Evolutionary conservation across 2,329 filamentous ascomycete species (phyloP), one percentile per base, ranked within the genome.

Genomic region (Pestalotiopsis sp.): DNA sequence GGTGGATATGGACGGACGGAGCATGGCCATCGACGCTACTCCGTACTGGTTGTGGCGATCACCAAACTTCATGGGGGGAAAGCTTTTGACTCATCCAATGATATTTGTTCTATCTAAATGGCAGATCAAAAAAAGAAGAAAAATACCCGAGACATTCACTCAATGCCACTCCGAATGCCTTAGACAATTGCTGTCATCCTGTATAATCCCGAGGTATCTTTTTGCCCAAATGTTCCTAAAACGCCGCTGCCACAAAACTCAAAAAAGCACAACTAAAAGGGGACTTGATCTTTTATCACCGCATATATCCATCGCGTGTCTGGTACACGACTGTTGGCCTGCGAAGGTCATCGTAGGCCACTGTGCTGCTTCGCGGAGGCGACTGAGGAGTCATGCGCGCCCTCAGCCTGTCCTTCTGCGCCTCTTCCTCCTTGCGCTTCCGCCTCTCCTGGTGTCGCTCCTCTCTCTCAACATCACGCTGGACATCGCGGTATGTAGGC

Each of bases 161-260:
- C 14, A 49, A 63, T 17, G 27, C 25, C 59, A 31, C 12, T 36
- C 39, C 61, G 4, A 64, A n/a, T 23, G 61, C 61, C 38, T 25
- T 14, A 17, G 39, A 39, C 61, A 38, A 17, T 23, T 38, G 39
- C 20, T 39, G 39, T n/a, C 36, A 25, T 20, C 39, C 39, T 64
- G 39, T 52, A 49, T 64, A 62, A n/a, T 62, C 59, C 61, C 39
- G 23, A 64, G 61, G 61, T 64, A 64, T 64, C 61, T 41, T 64
- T 49, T 23, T 49, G 25, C 9, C n/a, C 36, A 39, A 62, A 49
- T 36, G 17, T 64, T 64, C 61, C 39, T 62, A 25, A 64, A 64
- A 38, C 38, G 38, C 61, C 25, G 11, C 27, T 39, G 36, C 13
- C 20, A 27, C 4, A 62, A 64, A 64, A 64, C 25, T 20, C 39